Base-by-base conservation (phyloP, 2,329 filamentous ascomycete species). In the Colletotrichum sp. region DNA sequence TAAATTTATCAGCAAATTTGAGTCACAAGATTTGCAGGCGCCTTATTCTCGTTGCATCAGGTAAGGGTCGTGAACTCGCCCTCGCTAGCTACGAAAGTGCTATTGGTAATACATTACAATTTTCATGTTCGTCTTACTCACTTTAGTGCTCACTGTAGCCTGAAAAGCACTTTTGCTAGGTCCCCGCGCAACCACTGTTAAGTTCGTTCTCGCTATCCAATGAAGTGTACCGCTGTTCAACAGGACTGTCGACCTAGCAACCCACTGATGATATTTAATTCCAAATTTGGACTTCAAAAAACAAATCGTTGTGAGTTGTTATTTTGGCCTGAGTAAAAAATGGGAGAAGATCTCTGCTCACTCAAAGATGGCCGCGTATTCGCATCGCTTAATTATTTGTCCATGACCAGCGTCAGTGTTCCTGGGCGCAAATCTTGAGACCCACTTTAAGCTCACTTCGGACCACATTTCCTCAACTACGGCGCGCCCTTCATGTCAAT, bases 401-500 rank as follows among this genome's bases (percentile, higher is more conserved):
- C 39, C 39, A 8, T 39, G 36, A 18, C 16, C 34, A 39, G 0
- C 34, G 14, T 39, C 4, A 39, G 36, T 39, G 14, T 39, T 2
- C 2, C 39, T 43, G 8, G 39, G 16, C 28, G 26, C 13, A 61
- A 28, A 21, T 57, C 24, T n/a, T 18, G 10, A 18, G 13, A 28
- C 24, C 34, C 34, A 36, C 30, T 24, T 18, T 12, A 30, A 36
- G 24, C 6, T 7, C 57, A 7, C 14, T 64, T 63, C 24, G 43
- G 57, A 59, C 71, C 66, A 59, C 57, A 70, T 64, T 34, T 64
- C 67, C 14, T 63, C 28, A 43, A 55, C 3, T 24, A 48, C 52
- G 34, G 43, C 14, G 12, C 71, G 71, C 71, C 71, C 71, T 73
- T 71, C 59, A 24, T 63, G 66, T 71, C 66, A 69, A 69, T 13